Evolutionary conservation across 176 grass and related monocot species (phyloP), one percentile per base, ranked within the genome.

Genomic region (Zoysia japonica): DNA sequence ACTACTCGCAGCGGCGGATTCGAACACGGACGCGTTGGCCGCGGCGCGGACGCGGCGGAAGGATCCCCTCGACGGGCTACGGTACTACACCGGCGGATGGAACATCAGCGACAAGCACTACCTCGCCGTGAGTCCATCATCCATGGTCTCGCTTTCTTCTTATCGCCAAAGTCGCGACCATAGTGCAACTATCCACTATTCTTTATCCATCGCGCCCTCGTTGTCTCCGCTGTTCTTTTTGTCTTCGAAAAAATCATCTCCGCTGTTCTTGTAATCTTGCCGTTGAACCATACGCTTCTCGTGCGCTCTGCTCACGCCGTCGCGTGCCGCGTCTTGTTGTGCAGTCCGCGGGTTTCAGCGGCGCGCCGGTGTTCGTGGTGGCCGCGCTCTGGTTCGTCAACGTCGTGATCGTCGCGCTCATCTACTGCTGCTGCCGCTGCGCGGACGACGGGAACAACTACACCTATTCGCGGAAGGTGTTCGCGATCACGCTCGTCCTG

Each of bases 31-130:
- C 61, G 64, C 73, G 52, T 69, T 98, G 83, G 95, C 90, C 7
- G 84, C 85, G 11, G 66, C 82, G 83, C 87, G 81, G 74, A 98
- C 90, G 67, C 89, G 80, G 14, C 85, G 95, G 59, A 94, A 81
- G 87, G 95, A 98, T 13, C 95, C 92, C 28, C 84, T 91, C 4
- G 71, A 92, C 75, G 83, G 87, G 48, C 89, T 98, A 71, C 67
- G 74, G 61, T 51, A 75, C 56, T 98, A 94, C 88, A 85, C 67
- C 46, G 90, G 81, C 61, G 95, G 95, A 9, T 94, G 95, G 95
- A 98, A 98, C 87, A 98, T 98, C 76, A 98, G 90, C 75, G 47
- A 91, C 85, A 13, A 60, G 41, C 89, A 98, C 85, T 98, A 98
- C 78, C 67, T 80, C 62, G 88, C 92, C 8, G 95, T 98, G 87